A percentile compares a stretch with the other conserved stretches of the same genome.
phyloP scores from a whole-genome alignment of 345 rosid genomes.

The Linum usitatissimum region DNA sequence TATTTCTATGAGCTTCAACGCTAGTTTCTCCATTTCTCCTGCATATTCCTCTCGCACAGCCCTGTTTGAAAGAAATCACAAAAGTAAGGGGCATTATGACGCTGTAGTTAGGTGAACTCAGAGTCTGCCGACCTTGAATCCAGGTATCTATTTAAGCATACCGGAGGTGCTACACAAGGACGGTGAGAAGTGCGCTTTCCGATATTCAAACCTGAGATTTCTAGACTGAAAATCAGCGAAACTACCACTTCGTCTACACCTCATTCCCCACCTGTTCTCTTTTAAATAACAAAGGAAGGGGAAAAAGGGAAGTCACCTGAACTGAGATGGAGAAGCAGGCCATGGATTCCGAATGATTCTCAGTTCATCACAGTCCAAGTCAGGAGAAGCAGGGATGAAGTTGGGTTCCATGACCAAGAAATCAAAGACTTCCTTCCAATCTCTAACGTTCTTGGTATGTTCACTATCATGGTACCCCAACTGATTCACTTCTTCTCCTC shows the following conservation, averaged over 20 bases:
- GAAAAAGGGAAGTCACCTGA: constrained; percentile 15
- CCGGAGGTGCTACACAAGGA: no score
- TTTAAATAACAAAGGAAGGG: no score
- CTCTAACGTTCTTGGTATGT: constrained; percentile 44
- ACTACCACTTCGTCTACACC: no score
- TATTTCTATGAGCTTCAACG: constrained; percentile 20
- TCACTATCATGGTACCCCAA: constrained; percentile 32
- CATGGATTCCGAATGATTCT: constrained; percentile 15
- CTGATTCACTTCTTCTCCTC: constrained; percentile 25
- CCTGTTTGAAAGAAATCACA: background rate
- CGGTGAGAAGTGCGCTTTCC: no score
- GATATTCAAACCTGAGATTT: no score
- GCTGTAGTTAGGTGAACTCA: no score
- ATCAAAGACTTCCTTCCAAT: constrained; percentile 47
- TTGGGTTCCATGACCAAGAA: constrained; percentile 10
- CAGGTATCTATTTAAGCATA: no score
- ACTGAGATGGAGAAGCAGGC: constrained; percentile 24
- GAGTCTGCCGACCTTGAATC: no score
- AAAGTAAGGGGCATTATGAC: no score
- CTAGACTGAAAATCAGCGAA: no score
- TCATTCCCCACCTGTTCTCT: no score
- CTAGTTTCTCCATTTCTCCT: constrained; percentile 18
- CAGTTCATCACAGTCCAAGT: constrained; percentile 15
- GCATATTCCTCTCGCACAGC: constrained; percentile 20
- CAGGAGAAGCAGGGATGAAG: constrained; percentile 17